A percentile compares a stretch with the other conserved stretches of the same genome.
Evolutionary conservation across 2,329 filamentous ascomycete genomes (phyloP).

Genomic region (Aspergillus sojae): DNA sequence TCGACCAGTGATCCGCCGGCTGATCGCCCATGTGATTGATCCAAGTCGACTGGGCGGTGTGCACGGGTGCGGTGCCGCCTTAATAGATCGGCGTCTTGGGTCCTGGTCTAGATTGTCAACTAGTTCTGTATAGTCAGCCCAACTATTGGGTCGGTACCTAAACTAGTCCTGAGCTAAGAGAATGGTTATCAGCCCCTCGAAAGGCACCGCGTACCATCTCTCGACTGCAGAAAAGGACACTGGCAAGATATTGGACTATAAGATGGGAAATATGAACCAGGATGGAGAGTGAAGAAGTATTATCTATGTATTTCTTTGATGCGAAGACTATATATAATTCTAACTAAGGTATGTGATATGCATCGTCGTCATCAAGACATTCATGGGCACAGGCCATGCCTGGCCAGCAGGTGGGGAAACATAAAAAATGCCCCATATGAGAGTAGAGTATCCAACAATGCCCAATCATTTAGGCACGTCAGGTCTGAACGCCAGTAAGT

Average conservation of each 20-base stretch:
- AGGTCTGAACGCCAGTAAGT: slow-evolving; percentile 14
- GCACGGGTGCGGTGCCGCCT: slow-evolving; percentile 3
- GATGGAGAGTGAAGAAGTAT: neutral
- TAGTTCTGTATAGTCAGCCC: slow-evolving; percentile 10
- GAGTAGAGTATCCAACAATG: slow-evolving; percentile 14
- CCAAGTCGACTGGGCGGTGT: slow-evolving; percentile 8
- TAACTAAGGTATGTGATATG: slow-evolving; percentile 9
- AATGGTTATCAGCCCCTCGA: neutral
- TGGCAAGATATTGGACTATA: too few species aligned
- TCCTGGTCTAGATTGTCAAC: slow-evolving; percentile 10
- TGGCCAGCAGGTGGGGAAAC: slow-evolving; percentile 14
- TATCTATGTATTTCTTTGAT: neutral
- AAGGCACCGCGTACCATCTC: neutral
- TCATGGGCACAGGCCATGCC: neutral
- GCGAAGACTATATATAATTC: neutral
- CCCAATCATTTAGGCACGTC: slow-evolving; percentile 18
- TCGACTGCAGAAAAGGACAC: too few species aligned
- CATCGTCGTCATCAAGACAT: slow-evolving; percentile 9
- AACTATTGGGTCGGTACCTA: slow-evolving; percentile 9
- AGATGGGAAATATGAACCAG: neutral
- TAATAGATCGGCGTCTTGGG: slow-evolving; percentile 9
- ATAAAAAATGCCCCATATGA: slow-evolving; percentile 1
- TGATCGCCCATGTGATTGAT: slow-evolving; percentile 14
- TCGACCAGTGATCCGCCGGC: slow-evolving; percentile 2
- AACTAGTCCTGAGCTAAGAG: neutral